A percentile compares a stretch with the other conserved stretches of the same genome.
These are phyloP conservation scores for Vachellia collinsii DNA, from an alignment of 306 rosid genomes.

Conservation along the genomic window DNA sequence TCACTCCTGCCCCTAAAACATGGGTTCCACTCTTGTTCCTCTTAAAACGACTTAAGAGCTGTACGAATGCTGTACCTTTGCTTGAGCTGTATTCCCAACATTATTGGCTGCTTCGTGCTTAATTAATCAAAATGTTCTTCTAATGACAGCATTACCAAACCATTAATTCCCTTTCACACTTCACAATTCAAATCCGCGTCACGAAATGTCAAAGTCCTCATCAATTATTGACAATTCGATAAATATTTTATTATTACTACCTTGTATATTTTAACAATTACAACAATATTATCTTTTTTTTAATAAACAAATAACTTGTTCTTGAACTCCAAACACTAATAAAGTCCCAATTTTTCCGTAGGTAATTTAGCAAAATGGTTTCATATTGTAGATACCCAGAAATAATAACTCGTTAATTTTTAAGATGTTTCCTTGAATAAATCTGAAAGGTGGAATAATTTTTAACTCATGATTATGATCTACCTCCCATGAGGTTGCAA, in stretches of 20 bases:
- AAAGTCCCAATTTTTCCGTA: too few species aligned
- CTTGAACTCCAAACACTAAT: too few species aligned
- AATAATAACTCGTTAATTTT: too few species aligned
- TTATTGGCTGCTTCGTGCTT: background rate
- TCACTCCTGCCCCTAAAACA: background rate
- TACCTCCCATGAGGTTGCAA: too few species aligned
- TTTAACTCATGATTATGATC: background rate
- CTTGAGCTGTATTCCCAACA: conserved; percentile 7
- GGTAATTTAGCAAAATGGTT: too few species aligned
- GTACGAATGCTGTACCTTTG: background rate
- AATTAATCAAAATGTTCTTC: background rate
- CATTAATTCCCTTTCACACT: background rate
- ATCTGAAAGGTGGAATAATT: background rate
- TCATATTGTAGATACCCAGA: too few species aligned
- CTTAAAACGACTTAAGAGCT: background rate
- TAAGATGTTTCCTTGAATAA: too few species aligned
- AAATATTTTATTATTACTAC: background rate
- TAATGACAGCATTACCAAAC: conserved; percentile 2
- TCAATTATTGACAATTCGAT: background rate
- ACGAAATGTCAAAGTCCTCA: background rate
- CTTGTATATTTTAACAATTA: too few species aligned
- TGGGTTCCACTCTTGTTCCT: background rate
- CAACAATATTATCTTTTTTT: too few species aligned
- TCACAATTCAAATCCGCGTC: background rate
- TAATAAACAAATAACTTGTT: too few species aligned